Base-by-base conservation (phyloP, 805 yeast genomes). In the Barnettozyma botsteinii region DNA sequence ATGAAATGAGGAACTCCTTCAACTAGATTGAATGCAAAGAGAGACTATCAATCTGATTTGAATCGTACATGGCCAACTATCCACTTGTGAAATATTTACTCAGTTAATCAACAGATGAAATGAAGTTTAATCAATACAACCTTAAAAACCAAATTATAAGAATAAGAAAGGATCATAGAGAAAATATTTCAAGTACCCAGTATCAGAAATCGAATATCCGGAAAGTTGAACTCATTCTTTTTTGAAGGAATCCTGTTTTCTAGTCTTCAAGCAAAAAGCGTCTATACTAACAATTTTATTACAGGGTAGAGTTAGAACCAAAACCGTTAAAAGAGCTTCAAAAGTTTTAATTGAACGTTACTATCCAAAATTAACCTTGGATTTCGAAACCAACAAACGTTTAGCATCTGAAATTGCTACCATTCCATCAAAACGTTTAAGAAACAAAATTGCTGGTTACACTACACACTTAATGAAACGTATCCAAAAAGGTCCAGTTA, bases 371-470 rank as follows among this genome's bases (percentile, higher is more conserved):
- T 87, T 93, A 75, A 91, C 98, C 64, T 76, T 86, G 77, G 99
- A 93, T 76, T 93, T 93, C 73, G 97, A 93, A 81, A 87, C 94
- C 85, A 93, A 93, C 96, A 93, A 93, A 84, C 91, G 98, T 80
- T 82, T 94, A 70, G 84, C 96, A 64, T 84, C 87, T 65, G 96
- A 94, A 75, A 89, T 93, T 64, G 98, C 99, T 60, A 89, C 85
- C 72, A 94, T 93, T 69, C 97, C 91, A 74, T 87, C 98, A 66
- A 93, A 93, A 85, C 87, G 99, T 78, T 85, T 93, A 74, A 93
- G 99, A 81, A 93, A 93, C 93, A 93, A 93, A 87, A 94, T 93
- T 66, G 98, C 99, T 71, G 99, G 99, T 73, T 93, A 91, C 96
- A 93, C 98, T 75, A 93, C 98, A 67, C 99, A 93, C 76, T 83